Evolutionary conservation across 768 basidiomycete genomes (phyloP).

Genomic region (Lentinula boryana): DNA sequence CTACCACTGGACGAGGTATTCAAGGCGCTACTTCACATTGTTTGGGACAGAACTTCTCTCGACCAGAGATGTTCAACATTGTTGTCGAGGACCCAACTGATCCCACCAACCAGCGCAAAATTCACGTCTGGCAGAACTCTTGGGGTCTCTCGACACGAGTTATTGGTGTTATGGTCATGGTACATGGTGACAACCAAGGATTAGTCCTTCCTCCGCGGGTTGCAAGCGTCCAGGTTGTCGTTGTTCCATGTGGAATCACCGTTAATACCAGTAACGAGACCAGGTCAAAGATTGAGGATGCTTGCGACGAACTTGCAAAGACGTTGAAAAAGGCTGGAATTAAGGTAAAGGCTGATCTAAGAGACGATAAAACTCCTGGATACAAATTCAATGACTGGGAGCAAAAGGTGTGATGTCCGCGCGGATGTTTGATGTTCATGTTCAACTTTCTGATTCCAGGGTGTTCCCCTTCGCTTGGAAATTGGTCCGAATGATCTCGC

Average conservation of each 20-base stretch:
- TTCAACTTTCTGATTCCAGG: slow-evolving; percentile 37
- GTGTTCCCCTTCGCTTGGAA: slow-evolving; percentile 95
- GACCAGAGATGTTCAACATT: slow-evolving; percentile 96
- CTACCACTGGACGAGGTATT: slow-evolving; percentile 94
- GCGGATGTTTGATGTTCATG: neutral
- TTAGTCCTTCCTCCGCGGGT: slow-evolving; percentile 96
- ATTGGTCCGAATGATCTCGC: slow-evolving; percentile 90
- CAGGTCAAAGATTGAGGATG: slow-evolving; percentile 64
- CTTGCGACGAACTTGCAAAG: slow-evolving; percentile 72
- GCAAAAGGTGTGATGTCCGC: slow-evolving; percentile 64
- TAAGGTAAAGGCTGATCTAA: slow-evolving; percentile 82
- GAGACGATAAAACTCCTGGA: slow-evolving; percentile 96
- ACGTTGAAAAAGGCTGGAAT: slow-evolving; percentile 68
- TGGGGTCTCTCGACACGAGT: slow-evolving; percentile 97
- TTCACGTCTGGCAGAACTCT: slow-evolving; percentile 95
- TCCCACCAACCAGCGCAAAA: slow-evolving; percentile 57
- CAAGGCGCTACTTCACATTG: slow-evolving; percentile 98
- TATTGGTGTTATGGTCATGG: slow-evolving; percentile 99
- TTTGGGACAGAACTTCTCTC: slow-evolving; percentile 97
- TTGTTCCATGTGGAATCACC: slow-evolving; percentile 95
- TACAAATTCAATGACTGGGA: slow-evolving; percentile 99
- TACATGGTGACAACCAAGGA: slow-evolving; percentile 97
- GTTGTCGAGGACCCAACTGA: slow-evolving; percentile 91
- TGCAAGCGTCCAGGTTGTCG: slow-evolving; percentile 83
- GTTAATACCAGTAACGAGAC: slow-evolving; percentile 70